Base-by-base conservation (phyloP, 1,284 basidiomycete species). In the Austroboletus rostrupii region DNA sequence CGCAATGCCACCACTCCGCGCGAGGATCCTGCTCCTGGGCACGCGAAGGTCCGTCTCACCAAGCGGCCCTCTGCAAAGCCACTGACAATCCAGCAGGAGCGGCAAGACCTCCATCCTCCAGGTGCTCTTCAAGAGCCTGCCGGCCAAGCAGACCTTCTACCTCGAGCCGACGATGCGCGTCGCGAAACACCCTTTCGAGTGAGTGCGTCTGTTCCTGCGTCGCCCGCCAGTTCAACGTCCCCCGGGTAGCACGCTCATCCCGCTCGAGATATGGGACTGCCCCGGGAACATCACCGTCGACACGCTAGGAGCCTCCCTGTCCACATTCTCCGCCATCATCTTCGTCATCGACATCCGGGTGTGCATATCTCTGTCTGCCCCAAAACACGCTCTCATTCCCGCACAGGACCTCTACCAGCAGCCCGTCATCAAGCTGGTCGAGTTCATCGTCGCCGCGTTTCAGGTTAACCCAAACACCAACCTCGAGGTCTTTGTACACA, bases 321-420 rank as follows among this genome's bases (percentile, higher is more conserved):
- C 80, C 38, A 77, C 86, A 29, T 92, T 94, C 61, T 78, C 87
- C 1, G 83, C 85, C 0, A 76, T 98, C 57, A 83, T 98, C 33
- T 99, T 95, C 62, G 93, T 98, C n/a, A 90, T 98, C 60, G 96
- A 98, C 64, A 95, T 97, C 52, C 90, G 94, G 69, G 92, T 92
- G 59, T 57, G 80, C 68, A 13, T 1, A 13, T 31, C 12, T 7
- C 14, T 37, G 5, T 28, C 33, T 39, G 21, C 10, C 28, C 13
- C 31, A n/a, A 35, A n/a, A 4, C 48, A 16, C 10, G 7, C 12
- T 11, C 50, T 57, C 40, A 61, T 43, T 35, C 39, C 44, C 14
- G 37, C 38, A 17, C 57, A 86, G 83, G 83, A 86, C 60, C 66
- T 82, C 19, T 87, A 86, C 64, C 83, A 83, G 57, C 78, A 91